Evolutionary conservation across 1,284 basidiomycete species (phyloP).

Genomic region (Schizophyllum commune): DNA sequence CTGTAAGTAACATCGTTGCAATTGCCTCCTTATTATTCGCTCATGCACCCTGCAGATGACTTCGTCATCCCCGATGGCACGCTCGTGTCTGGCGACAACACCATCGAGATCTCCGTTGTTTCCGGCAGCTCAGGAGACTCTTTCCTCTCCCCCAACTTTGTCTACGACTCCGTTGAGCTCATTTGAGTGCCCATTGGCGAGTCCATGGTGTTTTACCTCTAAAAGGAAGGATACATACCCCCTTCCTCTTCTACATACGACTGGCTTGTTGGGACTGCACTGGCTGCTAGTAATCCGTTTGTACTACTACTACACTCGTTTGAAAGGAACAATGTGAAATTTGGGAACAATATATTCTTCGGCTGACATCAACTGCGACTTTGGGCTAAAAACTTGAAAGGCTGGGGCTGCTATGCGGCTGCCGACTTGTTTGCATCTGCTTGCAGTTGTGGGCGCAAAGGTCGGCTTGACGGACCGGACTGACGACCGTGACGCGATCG

Average conservation of each 20-base stretch:
- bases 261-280: no score
- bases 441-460: background rate
- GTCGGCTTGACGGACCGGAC: background rate
- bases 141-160: conserved; percentile 35
- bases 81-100: conserved; percentile 32
- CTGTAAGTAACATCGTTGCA: conserved; percentile 23
- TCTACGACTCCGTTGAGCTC: background rate
- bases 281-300: no score
- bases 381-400: no score
- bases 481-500: background rate
- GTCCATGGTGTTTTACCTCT: no score
- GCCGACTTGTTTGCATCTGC: background rate
- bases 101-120: conserved; percentile 32
- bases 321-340: no score
- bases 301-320: no score
- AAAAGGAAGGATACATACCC: no score
- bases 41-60: conserved; percentile 20
- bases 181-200: background rate
- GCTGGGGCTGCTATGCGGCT: no score
- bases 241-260: no score
- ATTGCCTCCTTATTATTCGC: background rate
- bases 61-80: conserved; percentile 34
- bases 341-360: no score
- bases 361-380: no score
- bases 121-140: conserved; percentile 34